These are phyloP conservation scores for Zygosaccharomyces pseudobailii DNA, from an alignment of 1,139 yeast genomes.

Conservation along the genomic window DNA sequence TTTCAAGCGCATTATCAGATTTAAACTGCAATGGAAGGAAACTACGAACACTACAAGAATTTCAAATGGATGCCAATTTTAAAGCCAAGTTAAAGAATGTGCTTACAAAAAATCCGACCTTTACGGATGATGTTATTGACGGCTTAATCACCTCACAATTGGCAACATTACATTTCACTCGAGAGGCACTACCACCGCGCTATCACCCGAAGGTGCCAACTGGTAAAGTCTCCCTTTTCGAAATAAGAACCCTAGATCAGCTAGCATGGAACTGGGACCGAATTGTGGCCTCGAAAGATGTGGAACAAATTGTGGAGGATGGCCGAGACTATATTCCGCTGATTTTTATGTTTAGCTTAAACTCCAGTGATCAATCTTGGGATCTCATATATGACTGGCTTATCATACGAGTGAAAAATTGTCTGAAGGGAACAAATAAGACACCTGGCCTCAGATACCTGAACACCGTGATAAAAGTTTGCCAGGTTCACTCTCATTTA, in stretches of 20 bases:
- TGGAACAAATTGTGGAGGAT: slow-evolving; percentile 12
- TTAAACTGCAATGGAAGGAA: slow-evolving; percentile 18
- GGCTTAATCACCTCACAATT: slow-evolving; percentile 10
- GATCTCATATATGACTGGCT: slow-evolving; percentile 16
- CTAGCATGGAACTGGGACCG: slow-evolving; percentile 19
- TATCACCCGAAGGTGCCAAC: background rate
- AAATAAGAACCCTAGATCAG: slow-evolving; percentile 17
- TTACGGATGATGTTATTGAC: slow-evolving; percentile 14
- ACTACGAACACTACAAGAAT: slow-evolving; percentile 16
- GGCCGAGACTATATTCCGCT: background rate
- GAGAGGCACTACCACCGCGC: background rate
- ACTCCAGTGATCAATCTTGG: slow-evolving; percentile 7
- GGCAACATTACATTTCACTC: slow-evolving; percentile 4
- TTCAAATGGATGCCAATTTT: slow-evolving; percentile 17
- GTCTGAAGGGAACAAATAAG: slow-evolving; percentile 7
- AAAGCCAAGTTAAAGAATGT: slow-evolving; percentile 8
- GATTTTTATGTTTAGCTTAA: slow-evolving; percentile 10
- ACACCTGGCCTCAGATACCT: slow-evolving; percentile 5
- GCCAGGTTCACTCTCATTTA: slow-evolving; percentile 12
- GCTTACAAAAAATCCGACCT: slow-evolving; percentile 11
- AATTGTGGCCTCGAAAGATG: slow-evolving; percentile 19
- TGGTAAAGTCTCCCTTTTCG: slow-evolving; percentile 6
- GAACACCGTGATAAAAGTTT: slow-evolving; percentile 9
- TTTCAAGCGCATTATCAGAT: slow-evolving; percentile 12
- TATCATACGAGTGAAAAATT: slow-evolving; percentile 13